Conservation (phyloP, 306 rosid genomes). For the Acacia acuminata region DNA sequence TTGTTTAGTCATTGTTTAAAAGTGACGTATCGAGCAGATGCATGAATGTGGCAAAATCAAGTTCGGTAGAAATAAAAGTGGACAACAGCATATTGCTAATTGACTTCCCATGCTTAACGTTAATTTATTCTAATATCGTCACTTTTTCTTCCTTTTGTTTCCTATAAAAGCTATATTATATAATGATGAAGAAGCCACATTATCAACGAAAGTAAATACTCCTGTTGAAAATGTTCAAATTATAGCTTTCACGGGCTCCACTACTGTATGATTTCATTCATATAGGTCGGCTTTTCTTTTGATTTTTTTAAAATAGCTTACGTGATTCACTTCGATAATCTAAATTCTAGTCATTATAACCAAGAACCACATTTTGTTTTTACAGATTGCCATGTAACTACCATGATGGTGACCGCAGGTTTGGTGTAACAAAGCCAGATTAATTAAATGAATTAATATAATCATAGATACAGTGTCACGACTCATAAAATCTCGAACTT, state of each 20-base stretch:
- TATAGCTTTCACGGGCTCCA: slow-evolving; percentile 6
- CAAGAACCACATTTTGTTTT: not conserved
- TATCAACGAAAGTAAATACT: not conserved
- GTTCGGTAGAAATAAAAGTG: slow-evolving; percentile 22
- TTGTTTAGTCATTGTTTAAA: not conserved
- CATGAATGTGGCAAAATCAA: slow-evolving; percentile 18
- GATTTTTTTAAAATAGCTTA: not conserved
- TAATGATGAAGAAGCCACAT: not conserved
- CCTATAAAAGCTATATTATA: not conserved
- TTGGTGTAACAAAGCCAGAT: slow-evolving; percentile 8
- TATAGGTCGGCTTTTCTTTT: not conserved
- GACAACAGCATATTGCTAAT: slow-evolving; percentile 11
- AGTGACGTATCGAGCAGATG: not conserved
- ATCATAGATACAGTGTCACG: not conserved
- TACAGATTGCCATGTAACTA: slow-evolving; percentile 18
- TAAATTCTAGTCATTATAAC: not conserved
- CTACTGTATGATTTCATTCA: not conserved
- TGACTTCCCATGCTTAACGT: not conserved
- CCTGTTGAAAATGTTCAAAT: not conserved
- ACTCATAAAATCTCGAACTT: not conserved
- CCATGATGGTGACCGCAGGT: slow-evolving; percentile 24
- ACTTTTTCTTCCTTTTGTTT: not conserved
- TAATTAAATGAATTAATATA: not conserved
- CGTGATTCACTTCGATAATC: not conserved
- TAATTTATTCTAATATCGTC: not conserved